These are phyloP conservation scores for Puccinia sorghi DNA, from an alignment of 1,284 basidiomycete species.

Conservation along the genomic window DNA sequence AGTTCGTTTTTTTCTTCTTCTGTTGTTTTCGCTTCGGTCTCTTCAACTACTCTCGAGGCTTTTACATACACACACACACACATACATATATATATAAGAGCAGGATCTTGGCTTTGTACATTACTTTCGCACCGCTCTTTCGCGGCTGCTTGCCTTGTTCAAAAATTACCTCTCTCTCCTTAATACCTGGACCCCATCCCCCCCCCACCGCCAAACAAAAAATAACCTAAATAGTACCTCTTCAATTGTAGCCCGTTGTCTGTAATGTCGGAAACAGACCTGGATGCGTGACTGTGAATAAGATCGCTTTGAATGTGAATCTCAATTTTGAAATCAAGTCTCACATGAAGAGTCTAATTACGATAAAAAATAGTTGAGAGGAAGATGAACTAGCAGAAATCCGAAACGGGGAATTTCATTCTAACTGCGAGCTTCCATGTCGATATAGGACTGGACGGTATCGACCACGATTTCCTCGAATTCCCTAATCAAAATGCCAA, in stretches of 20 bases:
- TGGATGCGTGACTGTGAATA: too few relatives aligned
- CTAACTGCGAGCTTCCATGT: constrained; percentile 2
- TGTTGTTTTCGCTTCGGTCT: background rate
- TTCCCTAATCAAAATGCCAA: constrained; percentile 19
- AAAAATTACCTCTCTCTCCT: too few relatives aligned
- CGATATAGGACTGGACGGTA: constrained; percentile 34
- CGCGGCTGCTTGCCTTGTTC: background rate
- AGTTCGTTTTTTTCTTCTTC: background rate
- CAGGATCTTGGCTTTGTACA: background rate
- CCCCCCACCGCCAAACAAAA: too few relatives aligned
- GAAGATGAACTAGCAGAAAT: too few relatives aligned
- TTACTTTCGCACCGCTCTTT: background rate
- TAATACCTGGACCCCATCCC: too few relatives aligned
- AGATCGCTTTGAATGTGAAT: too few relatives aligned
- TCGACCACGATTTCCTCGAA: constrained; percentile 31
- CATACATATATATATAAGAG: background rate
- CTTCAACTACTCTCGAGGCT: too few relatives aligned
- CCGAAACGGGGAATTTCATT: background rate
- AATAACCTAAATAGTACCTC: background rate
- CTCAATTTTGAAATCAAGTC: too few relatives aligned
- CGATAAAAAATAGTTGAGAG: too few relatives aligned
- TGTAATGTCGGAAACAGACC: too few relatives aligned
- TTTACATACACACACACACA: too few relatives aligned
- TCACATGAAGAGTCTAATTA: too few relatives aligned
- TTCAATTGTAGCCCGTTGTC: background rate